Base-by-base conservation (phyloP, 495 filamentous ascomycete genomes). In the Annulohypoxylon nitens region DNA sequence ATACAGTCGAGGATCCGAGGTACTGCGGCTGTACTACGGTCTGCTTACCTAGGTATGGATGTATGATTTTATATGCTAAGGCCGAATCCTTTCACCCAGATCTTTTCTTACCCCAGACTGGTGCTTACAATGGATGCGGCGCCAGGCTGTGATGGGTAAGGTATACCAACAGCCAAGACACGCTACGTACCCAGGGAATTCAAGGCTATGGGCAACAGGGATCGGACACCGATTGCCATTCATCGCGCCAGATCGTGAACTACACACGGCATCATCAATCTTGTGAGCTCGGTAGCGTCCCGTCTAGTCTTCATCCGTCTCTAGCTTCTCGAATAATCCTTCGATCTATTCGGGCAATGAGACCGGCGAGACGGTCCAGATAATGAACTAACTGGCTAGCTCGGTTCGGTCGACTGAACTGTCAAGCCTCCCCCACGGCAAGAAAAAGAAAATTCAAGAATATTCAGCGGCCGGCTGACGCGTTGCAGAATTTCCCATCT, bases 61-160 rank as follows among this genome's bases (percentile, higher is more conserved):
- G 60, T 51, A 23, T 65, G 37, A 41, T 41, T 36, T 36, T 47
- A 33, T 2, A 33, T 23, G 30, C 37, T 67, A 51, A 58, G 34
- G 45, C 47, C 25, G 71, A 64, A 70, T 75, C 67, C 72, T 64
- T 54, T 58, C 30, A 63, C 39, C 67, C 67, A 75, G 72, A 75
- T 75, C 72, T 68, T 75, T 75, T 48, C 72, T 75, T 75, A 75
- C 72, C 72, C 72, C 72, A 75, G 72, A 75, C 72, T 75, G 72
- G 72, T 75, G 72, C 72, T 75, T 75, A 75, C 72, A 64, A 71
- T 75, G 48, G 59, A 75, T 70, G 72, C 63, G 61, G 72, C 72
- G 63, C 72, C 67, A 75, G 54, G 25, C 72, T 71, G 51, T 47
- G 72, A 71, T 75, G 72, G 72, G 72, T 75, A 64, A 75, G 72